phyloP scores from a whole-genome alignment of 208 protist species.

The Leishmania mexicana region DNA sequence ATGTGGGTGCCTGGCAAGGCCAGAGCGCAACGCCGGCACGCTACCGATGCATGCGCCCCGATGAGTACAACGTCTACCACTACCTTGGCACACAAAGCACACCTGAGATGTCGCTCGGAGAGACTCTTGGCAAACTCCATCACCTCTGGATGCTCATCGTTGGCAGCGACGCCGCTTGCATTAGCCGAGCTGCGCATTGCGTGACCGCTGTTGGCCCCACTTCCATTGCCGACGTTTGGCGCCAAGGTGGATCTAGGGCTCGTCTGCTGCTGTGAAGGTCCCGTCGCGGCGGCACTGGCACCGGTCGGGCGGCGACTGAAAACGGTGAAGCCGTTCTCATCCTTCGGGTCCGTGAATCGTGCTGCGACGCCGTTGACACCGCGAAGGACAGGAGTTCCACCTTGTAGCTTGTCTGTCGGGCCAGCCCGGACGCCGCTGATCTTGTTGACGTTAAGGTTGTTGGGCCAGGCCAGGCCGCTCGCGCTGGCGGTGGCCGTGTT shows the following conservation, averaged over 20 bases:
- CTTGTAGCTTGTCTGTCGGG: constrained; percentile 15
- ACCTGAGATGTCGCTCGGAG: constrained; percentile 47
- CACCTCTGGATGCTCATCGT: constrained; percentile 7
- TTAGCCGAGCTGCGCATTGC: not conserved
- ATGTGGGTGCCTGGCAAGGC: constrained; percentile 17
- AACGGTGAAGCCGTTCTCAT: constrained; percentile 26
- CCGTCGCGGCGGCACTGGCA: not conserved
- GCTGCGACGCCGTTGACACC: not conserved
- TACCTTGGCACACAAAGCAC: constrained; percentile 51
- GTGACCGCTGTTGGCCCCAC: not conserved
- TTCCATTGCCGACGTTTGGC: not conserved
- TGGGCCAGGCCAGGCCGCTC: constrained; percentile 8
- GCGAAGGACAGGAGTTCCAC: constrained; percentile 4
- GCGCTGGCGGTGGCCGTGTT: not conserved
- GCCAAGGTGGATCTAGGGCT: not conserved
- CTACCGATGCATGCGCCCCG: constrained; percentile 34
- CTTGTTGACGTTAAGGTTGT: constrained; percentile 31
- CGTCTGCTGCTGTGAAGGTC: not conserved
- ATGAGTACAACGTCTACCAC: constrained; percentile 59
- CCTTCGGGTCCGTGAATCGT: constrained; percentile 30
- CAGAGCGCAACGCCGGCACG: constrained; percentile 54
- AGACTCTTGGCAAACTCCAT: constrained; percentile 36
- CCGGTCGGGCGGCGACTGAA: constrained; percentile 12
- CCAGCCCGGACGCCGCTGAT: constrained; percentile 9
- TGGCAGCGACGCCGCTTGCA: not conserved